Evolutionary conservation across 208 protist genomes (phyloP).

Genomic region (Leishmania turanica): DNA sequence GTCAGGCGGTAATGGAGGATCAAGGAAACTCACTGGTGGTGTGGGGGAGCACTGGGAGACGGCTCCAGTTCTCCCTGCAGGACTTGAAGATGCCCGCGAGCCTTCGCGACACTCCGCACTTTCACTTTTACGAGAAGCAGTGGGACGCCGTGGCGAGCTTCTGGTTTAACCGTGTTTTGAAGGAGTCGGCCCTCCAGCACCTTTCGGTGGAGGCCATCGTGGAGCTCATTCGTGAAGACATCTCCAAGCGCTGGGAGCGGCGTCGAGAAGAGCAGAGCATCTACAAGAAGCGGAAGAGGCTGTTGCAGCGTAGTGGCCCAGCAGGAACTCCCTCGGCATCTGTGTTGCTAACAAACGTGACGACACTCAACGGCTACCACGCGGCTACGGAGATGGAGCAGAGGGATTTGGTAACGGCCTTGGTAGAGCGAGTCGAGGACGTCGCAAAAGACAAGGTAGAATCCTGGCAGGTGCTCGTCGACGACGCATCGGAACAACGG

Average conservation of each 20-base stretch:
- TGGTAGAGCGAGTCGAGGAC: constrained; percentile 46
- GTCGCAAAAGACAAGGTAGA: constrained; percentile 42
- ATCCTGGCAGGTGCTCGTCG: constrained; percentile 43
- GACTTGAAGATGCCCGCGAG: constrained; percentile 72
- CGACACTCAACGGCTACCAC: constrained; percentile 29
- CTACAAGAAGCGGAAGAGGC: constrained; percentile 72
- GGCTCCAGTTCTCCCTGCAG: constrained; percentile 68
- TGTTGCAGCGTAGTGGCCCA: constrained; percentile 37
- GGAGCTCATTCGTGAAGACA: constrained; percentile 57
- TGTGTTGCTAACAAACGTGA: constrained; percentile 73
- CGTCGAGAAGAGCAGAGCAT: constrained; percentile 49
- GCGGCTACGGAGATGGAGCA: constrained; percentile 17
- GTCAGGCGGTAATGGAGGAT: constrained; percentile 16
- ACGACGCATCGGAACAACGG: constrained; percentile 31
- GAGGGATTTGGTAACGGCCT: constrained; percentile 29
- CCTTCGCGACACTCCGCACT: constrained; percentile 48
- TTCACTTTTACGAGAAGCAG: constrained; percentile 80
- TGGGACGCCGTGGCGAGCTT: constrained; percentile 71
- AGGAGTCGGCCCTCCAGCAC: constrained; percentile 66
- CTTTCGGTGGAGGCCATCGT: constrained; percentile 59
- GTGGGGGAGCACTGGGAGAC: constrained; percentile 74
- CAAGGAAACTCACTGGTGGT: constrained; percentile 56
- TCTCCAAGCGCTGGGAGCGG: constrained; percentile 63
- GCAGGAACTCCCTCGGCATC: constrained; percentile 52
- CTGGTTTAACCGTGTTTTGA: constrained; percentile 83